Base-by-base conservation (phyloP, 2,329 filamentous ascomycete genomes). In the Tympanopsis confertula region DNA sequence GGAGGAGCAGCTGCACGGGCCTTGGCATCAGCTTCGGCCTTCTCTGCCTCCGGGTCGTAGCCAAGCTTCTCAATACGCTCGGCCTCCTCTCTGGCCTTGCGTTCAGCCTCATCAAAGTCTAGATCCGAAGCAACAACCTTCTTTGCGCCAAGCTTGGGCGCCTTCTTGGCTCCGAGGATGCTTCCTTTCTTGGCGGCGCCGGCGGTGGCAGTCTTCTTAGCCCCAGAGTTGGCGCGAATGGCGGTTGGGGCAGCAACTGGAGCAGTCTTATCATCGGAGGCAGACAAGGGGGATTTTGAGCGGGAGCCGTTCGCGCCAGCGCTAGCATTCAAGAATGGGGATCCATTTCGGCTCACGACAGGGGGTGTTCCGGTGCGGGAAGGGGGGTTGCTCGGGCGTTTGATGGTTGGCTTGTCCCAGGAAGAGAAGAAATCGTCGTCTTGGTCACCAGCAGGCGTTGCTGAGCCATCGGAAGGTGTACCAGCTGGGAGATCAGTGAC, bases 341-440 rank as follows among this genome's bases (percentile, higher is more conserved):
- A 95, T 4, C 78, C 74, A 10, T 83, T 88, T 48, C 88, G 82
- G 50, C 82, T 82, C 48, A 85, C 71, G 10, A 84, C 75, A 3
- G 85, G 81, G 13, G 89, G 89, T 3, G 91, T 96, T 37, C 78
- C 80, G 32, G 86, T 91, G 53, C 91, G 82, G 26, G 89, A 95
- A 32, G 91, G 74, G 13, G 91, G 89, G 47, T 94, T 94, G 45
- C 86, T 95, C 24, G 89, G 89, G 50, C 87, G 80, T 71, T 96
- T 98, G 63, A 98, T 93, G 4, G 87, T 76, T 17, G 91, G 91
- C 66, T 96, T 95, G 55, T 96, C 91, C 91, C 89, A 98, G 1
- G 87, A 95, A 7, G 89, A 94, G 64, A 98, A 98, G 69, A 98
- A 98, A 57, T 96, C 91, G 53, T 95, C 88, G 15, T 82, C 79